Evolutionary conservation across 345 rosid genomes (phyloP).

Genomic region (Eucalyptus sp.): DNA sequence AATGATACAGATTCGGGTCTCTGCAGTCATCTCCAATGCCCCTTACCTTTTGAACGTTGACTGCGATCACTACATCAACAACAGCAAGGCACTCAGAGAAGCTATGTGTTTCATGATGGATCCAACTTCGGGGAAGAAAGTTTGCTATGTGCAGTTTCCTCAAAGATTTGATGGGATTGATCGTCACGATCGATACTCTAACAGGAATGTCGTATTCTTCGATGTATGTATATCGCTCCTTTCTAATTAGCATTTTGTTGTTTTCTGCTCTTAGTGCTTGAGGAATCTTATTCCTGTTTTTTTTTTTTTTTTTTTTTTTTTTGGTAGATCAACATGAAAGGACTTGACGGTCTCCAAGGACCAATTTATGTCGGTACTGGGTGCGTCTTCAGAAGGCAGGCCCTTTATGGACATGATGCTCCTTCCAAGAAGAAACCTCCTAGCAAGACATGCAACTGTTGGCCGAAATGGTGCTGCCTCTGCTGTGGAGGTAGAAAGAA

Average conservation of each 20-base stretch:
- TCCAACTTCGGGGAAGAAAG: conserved; percentile 77
- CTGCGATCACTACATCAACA: conserved; percentile 95
- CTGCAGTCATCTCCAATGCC: conserved; percentile 90
- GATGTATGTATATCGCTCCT: conserved; percentile 49
- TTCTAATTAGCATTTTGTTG: neutral
- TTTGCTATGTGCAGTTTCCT: conserved; percentile 98
- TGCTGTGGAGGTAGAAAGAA: conserved; percentile 71
- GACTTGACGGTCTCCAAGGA: conserved; percentile 96
- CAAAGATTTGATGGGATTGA: conserved; percentile 99
- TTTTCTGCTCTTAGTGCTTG: neutral
- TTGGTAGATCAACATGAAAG: conserved; percentile 93
- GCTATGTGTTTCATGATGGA: conserved; percentile 99
- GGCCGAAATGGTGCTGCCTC: conserved; percentile 88
- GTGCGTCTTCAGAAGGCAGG: conserved; percentile 92
- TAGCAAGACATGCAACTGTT: conserved; percentile 89
- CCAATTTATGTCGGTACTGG: conserved; percentile 98
- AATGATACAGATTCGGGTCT: conserved; percentile 58
- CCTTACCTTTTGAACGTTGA: conserved; percentile 89
- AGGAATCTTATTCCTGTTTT: neutral
- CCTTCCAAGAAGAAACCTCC: conserved; percentile 83
- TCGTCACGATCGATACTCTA: conserved; percentile 93
- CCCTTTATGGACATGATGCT: conserved; percentile 90
- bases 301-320: neutral
- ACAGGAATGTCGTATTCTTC: conserved; percentile 87
- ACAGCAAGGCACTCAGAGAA: conserved; percentile 91